Evolutionary conservation across 2,329 filamentous ascomycete genomes (phyloP), one percentile per base, ranked within the genome.

Genomic region (Aspergillus novoparasiticus): DNA sequence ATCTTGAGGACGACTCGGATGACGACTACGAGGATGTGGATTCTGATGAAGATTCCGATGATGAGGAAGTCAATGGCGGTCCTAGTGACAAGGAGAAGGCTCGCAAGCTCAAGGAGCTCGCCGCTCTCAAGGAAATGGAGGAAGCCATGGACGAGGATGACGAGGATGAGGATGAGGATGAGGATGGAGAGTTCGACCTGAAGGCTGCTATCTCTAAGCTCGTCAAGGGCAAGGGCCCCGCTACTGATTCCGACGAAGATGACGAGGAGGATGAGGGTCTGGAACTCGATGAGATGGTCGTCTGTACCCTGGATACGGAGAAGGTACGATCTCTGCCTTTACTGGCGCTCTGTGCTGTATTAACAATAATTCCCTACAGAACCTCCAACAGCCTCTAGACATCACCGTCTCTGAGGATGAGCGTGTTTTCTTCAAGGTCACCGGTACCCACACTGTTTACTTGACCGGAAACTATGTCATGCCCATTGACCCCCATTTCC

Each of bases 391-490:
- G 82, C 83, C 95, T 55, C 88, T 99, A 64, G 93, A 99, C 80
- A 92, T 99, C 79, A 95, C 92, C 68, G 88, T 99, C 76, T 89
- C 87, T 73, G 91, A 97, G 78, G 87, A 91, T 71, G 95, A 99
- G 85, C 88, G 88, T 72, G 90, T 97, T 69, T 97, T 92, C 86
- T 98, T 99, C 84, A 87, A 91, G 76, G 93, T 96, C 69, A 89
- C 87, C 66, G 95, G 95, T 73, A 95, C 92, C 66, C 93, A 97
- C 85, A 88, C 91, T 68, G 85, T 99, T 75, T 95, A 90, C 82
- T 87, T 99, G 64, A 98, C 94, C 66, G 95, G 95, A 72, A 99
- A 99, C 87, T 98, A 97, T 81, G 87, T 99, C 70, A 87, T 95
- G 66, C 84, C 87, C 75, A 84, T 88, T 66, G 85, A 89, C 62